Conservation (phyloP, 1,284 basidiomycete species). For the Clitocybe nebularis region DNA sequence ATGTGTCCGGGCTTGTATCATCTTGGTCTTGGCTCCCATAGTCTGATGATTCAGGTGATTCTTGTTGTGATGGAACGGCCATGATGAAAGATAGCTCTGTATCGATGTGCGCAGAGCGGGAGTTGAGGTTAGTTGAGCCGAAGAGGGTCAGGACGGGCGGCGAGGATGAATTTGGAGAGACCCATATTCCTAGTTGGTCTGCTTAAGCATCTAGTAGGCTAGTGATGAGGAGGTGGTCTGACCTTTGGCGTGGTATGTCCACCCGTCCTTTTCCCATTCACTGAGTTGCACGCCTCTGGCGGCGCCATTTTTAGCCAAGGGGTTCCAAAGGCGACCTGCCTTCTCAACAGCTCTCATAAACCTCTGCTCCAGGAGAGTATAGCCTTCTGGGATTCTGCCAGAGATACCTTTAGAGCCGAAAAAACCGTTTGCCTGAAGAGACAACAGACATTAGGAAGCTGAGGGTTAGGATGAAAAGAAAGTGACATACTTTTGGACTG, state of each 20-base stretch:
- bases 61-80: slow-evolving; percentile 48
- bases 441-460: slow-evolving; percentile 3
- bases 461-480: slow-evolving; percentile 3
- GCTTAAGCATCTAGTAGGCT: slow-evolving; percentile 1
- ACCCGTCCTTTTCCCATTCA: slow-evolving; percentile 89
- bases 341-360: slow-evolving; percentile 72
- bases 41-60: not conserved
- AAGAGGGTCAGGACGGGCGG: slow-evolving; percentile 80
- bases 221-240: slow-evolving; percentile 7
- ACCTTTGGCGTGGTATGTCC: slow-evolving; percentile 99
- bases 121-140: slow-evolving; percentile 95
- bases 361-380: slow-evolving; percentile 82
- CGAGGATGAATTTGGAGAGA: slow-evolving; percentile 54
- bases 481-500: slow-evolving; percentile 72
- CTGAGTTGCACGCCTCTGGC: slow-evolving; percentile 62
- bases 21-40: too few species aligned
- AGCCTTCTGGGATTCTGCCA: slow-evolving; percentile 91
- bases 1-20: not conserved
- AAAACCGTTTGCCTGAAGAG: slow-evolving; percentile 87
- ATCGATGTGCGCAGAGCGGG: slow-evolving; percentile 87
- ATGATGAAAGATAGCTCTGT: slow-evolving; percentile 91
- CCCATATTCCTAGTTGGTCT: slow-evolving; percentile 71
- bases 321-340: slow-evolving; percentile 46
- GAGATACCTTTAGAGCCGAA: slow-evolving; percentile 87
- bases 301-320: slow-evolving; percentile 14